Conservation (phyloP, 257 asterid genomes). For the Lycium ferocissimum region DNA sequence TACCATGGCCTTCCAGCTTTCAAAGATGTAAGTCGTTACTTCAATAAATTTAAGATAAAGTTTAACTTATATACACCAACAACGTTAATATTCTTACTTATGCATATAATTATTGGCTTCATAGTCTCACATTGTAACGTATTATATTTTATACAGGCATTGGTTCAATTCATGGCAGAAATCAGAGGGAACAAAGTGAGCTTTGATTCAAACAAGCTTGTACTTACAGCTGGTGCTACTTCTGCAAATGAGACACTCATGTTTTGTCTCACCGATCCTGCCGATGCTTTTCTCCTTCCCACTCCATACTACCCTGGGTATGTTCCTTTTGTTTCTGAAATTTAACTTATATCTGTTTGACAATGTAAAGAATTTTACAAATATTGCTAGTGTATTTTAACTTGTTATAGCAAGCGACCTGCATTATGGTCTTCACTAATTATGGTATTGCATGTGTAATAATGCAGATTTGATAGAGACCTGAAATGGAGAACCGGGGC, state of each 20-base stretch:
- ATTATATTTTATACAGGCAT: constrained; percentile 25
- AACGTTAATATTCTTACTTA: not conserved
- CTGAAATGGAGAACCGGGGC: constrained; percentile 36
- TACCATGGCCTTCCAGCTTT: constrained; percentile 52
- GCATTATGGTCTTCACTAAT: not conserved
- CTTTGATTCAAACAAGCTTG: constrained; percentile 36
- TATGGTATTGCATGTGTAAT: not conserved
- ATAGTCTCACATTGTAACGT: not conserved
- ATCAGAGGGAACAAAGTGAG: constrained; percentile 37
- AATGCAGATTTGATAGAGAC: constrained; percentile 34
- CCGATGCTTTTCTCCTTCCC: constrained; percentile 38
- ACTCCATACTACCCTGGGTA: constrained; percentile 42
- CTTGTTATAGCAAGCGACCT: not conserved
- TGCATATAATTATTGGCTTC: not conserved
- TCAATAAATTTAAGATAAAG: not conserved
- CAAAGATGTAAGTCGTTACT: constrained; percentile 29
- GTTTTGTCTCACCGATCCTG: constrained; percentile 36
- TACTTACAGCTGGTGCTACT: constrained; percentile 39
- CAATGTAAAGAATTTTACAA: too few relatives aligned
- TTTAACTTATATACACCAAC: not conserved
- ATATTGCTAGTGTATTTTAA: not conserved
- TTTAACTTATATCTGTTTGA: not conserved
- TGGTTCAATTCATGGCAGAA: constrained; percentile 34
- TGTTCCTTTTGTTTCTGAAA: not conserved
- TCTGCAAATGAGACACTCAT: constrained; percentile 39